Conservation (phyloP, 2,329 filamentous ascomycete genomes). For the Hymenoscyphus salicellus region DNA sequence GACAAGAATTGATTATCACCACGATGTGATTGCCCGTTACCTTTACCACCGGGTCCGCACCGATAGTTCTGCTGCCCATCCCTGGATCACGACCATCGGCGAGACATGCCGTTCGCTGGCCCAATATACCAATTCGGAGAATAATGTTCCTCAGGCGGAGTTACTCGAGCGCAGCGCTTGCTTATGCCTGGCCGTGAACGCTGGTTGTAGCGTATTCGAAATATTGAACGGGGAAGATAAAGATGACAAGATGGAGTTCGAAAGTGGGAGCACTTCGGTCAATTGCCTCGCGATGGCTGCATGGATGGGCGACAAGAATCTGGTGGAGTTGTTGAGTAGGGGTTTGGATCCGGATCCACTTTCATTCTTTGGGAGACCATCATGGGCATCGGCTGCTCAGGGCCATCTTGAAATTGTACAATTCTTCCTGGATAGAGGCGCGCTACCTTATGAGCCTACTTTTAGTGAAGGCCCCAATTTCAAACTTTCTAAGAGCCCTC, state of each 20-base stretch:
- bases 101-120: not conserved
- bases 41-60: not conserved
- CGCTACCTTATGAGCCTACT: not conserved
- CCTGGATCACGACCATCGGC: not conserved
- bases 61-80: not conserved
- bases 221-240: not conserved
- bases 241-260: not conserved
- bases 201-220: not conserved
- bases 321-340: not conserved
- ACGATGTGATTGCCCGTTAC: slow-evolving; percentile 3
- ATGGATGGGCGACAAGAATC: not conserved
- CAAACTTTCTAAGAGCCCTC: not conserved
- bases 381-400: slow-evolving; percentile 2
- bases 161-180: not conserved
- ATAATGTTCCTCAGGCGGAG: not conserved
- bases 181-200: not conserved
- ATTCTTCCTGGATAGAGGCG: not conserved
- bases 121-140: not conserved
- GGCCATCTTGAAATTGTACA: not conserved
- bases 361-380: slow-evolving; percentile 3
- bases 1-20: not conserved
- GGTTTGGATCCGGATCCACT: not conserved
- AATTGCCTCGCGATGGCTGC: not conserved
- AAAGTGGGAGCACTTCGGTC: not conserved
- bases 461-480: not conserved